These are phyloP conservation scores for Cetradonia linearis DNA, from an alignment of 495 filamentous ascomycete genomes.

Conservation along the genomic window DNA sequence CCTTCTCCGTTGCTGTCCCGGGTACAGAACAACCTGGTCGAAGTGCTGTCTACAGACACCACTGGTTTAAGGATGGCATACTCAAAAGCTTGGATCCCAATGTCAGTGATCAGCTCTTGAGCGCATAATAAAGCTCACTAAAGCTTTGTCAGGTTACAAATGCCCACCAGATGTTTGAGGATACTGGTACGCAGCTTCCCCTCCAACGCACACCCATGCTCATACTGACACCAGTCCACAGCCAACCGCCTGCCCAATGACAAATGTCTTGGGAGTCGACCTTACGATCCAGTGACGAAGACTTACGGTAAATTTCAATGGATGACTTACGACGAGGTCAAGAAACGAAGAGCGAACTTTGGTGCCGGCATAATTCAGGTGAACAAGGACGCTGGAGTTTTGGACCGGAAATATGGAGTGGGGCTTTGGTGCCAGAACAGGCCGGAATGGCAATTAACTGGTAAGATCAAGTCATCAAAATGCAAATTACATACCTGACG, in stretches of 20 bases:
- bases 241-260: constrained; percentile 49
- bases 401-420: constrained; percentile 63
- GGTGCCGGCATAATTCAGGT: constrained; percentile 80
- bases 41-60: constrained; percentile 72
- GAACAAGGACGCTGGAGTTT: constrained; percentile 58
- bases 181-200: constrained; percentile 35
- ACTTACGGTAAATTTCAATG: constrained; percentile 71
- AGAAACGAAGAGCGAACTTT: constrained; percentile 69
- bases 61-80: constrained; percentile 60
- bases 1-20: constrained; percentile 55
- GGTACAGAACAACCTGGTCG: constrained; percentile 64
- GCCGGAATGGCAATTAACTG: constrained; percentile 93
- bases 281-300: constrained; percentile 67
- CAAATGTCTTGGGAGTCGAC: constrained; percentile 68
- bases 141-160: constrained; percentile 45
- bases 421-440: constrained; percentile 95
- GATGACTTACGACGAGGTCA: constrained; percentile 73
- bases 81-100: constrained; percentile 65
- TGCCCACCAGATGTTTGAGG: constrained; percentile 73
- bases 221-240: constrained; percentile 18
- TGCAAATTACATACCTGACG: background rate
- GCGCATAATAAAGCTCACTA: background rate
- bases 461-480: constrained; percentile 33
- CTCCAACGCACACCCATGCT: constrained; percentile 2
- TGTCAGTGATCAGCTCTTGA: constrained; percentile 32